Evolutionary conservation across 2,329 filamentous ascomycete genomes (phyloP).

Genomic region (Penicillium rolfsii): DNA sequence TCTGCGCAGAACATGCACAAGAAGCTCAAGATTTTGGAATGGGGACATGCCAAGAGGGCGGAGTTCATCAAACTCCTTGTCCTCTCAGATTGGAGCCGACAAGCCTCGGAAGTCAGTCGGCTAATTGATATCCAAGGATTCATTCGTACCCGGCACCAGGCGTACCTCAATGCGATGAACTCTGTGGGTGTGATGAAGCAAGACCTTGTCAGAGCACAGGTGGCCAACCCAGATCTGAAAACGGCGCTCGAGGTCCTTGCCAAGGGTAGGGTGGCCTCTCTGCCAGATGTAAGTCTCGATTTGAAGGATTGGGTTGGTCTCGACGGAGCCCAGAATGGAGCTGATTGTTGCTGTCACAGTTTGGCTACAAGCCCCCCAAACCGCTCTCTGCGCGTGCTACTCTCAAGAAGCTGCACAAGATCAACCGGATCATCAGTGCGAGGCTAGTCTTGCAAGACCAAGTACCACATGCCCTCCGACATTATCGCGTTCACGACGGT

Average conservation of each 20-base stretch:
- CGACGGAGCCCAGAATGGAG: background rate
- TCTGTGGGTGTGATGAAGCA: slow-evolving; percentile 73
- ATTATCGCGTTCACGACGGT: slow-evolving; percentile 81
- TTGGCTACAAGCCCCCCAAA: slow-evolving; percentile 76
- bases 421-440: slow-evolving; percentile 81
- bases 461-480: slow-evolving; percentile 74
- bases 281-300: slow-evolving; percentile 71
- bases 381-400: slow-evolving; percentile 72
- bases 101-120: slow-evolving; percentile 76
- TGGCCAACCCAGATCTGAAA: slow-evolving; percentile 87
- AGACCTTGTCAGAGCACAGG: slow-evolving; percentile 70
- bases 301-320: background rate
- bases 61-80: slow-evolving; percentile 94
- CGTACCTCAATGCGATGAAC: slow-evolving; percentile 64
- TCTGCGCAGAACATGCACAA: slow-evolving; percentile 69
- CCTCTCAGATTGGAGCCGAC: slow-evolving; percentile 85
- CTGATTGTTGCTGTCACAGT: slow-evolving; percentile 47
- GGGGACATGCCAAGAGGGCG: slow-evolving; percentile 76
- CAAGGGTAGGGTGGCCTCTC: slow-evolving; percentile 73
- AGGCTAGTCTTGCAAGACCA: slow-evolving; percentile 84
- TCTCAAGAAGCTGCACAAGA: slow-evolving; percentile 72
- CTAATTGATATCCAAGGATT: slow-evolving; percentile 85
- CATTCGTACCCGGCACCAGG: slow-evolving; percentile 64
- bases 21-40: slow-evolving; percentile 74
- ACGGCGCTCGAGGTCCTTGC: slow-evolving; percentile 85